Base-by-base conservation (phyloP, 225 moss, liverwort and hornwort species). In the Rhytidiadelphus loreus region DNA sequence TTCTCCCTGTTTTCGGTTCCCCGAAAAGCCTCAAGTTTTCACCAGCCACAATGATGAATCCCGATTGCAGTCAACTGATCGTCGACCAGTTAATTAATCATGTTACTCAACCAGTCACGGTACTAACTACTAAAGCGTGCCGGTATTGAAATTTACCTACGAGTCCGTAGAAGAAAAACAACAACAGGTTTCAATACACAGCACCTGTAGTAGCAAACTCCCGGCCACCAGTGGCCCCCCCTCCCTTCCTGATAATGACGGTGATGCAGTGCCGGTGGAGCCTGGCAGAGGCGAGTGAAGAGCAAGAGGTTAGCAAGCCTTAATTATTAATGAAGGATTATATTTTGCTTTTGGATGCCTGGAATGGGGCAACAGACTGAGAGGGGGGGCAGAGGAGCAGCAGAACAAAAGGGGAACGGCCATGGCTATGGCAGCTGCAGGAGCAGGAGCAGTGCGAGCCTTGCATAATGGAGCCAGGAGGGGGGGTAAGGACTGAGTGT, bases 381-480 rank as follows among this genome's bases (percentile, higher is more conserved):
- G 50, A 3, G 12, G 16, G 13, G 52, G 81, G 59, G 64, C 77
- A 77, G 86, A 30, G 62, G 10, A 48, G 85, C 73, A 59, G 85
- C 85, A 86, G 77, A 79, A 56, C 53, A 53, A 66, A 55, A 44
- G 64, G 46, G 71, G 26, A 60, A 70, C 82, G 87, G 73, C n/a
- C 33, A 71, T 81, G 86, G 89, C 91, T 43, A 83, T 83, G 91
- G 89, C 86, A 86, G 89, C 58, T 50, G 87, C 87, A 56, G 86
- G 52, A 52, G 86, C 86, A 57, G 86, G 33, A 64, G 62, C 62
- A 77, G 77, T 21, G 53, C 21, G 48, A 50, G 46, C n/a, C 50
- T 86, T 87, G 89, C 91, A 90, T 91, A 82, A 91, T 91, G 89
- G 70, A 85, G 86, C 52, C n/a, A 24, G 77, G 72, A 29, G 6